Conservation (phyloP, 306 rosid species). For the Corylus heterophylla region DNA sequence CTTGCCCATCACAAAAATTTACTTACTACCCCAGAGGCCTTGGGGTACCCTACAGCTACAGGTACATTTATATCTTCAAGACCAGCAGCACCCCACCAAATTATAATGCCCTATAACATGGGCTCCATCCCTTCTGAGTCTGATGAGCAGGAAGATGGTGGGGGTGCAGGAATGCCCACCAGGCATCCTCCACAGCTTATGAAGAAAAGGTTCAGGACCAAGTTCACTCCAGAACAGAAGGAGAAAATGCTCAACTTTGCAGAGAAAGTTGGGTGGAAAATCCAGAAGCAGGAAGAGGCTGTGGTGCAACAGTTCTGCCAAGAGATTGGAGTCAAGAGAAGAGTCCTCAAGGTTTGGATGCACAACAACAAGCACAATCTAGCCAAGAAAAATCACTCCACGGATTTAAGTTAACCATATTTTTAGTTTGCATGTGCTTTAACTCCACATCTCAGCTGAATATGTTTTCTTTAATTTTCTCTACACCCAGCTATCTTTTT, state of each 20-base stretch:
- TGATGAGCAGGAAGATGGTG: constrained; percentile 62
- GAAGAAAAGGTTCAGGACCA: constrained; percentile 76
- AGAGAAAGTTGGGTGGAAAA: constrained; percentile 69
- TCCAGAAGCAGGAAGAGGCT: constrained; percentile 79
- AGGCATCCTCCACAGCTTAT: constrained; percentile 22
- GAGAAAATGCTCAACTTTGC: constrained; percentile 73
- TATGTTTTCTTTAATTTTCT: constrained; percentile 15
- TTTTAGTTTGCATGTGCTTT: constrained; percentile 12
- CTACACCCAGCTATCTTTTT: background rate
- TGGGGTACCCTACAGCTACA: constrained; percentile 48
- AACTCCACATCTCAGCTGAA: constrained; percentile 15
- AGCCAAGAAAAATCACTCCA: constrained; percentile 37
- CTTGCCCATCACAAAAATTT: constrained; percentile 42
- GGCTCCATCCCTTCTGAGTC: constrained; percentile 59
- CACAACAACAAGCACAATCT: constrained; percentile 75
- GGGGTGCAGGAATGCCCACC: constrained; percentile 11
- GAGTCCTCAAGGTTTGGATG: constrained; percentile 89
- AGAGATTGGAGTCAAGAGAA: constrained; percentile 72
- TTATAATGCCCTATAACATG: constrained; percentile 74
- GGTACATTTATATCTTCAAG: constrained; percentile 58
- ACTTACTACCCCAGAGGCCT: constrained; percentile 31
- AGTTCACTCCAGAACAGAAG: constrained; percentile 72
- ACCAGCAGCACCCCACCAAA: constrained; percentile 48
- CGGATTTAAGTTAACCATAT: background rate
- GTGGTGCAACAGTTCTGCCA: constrained; percentile 71